Evolutionary conservation across 2,329 filamentous ascomycete species (phyloP).

Genomic region (Microcera coccophila): DNA sequence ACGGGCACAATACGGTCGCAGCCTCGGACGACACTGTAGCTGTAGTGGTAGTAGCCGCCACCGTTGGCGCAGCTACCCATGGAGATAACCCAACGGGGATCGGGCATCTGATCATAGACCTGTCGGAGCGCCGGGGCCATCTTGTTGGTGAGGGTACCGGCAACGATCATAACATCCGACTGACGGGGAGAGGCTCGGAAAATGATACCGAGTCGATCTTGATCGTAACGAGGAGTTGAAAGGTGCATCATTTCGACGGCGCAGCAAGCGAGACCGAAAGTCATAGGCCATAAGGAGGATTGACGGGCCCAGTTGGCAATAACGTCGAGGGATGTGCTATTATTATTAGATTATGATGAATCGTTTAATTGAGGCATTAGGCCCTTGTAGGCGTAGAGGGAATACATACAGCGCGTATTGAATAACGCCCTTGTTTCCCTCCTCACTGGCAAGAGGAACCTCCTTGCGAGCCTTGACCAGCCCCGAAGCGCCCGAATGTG

Average conservation of each 20-base stretch:
- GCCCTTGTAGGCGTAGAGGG: neutral
- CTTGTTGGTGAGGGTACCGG: conserved; percentile 91
- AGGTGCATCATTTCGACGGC: conserved; percentile 92
- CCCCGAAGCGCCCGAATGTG: conserved; percentile 51
- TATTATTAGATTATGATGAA: neutral
- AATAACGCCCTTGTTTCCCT: conserved; percentile 72
- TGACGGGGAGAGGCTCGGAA: conserved; percentile 85
- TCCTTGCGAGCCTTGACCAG: conserved; percentile 60
- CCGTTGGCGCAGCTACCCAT: conserved; percentile 86
- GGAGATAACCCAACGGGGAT: conserved; percentile 78
- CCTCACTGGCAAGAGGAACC: conserved; percentile 73
- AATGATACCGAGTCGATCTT: conserved; percentile 84
- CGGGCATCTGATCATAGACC: conserved; percentile 94
- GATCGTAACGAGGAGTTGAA: conserved; percentile 83
- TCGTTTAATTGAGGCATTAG: neutral
- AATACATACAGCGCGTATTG: conserved; percentile 79
- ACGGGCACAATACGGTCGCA: conserved; percentile 76
- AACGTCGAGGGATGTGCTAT: conserved; percentile 71
- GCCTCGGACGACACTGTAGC: conserved; percentile 71
- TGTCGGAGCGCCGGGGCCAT: conserved; percentile 89
- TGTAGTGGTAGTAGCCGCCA: conserved; percentile 84
- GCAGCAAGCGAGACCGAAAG: conserved; percentile 84
- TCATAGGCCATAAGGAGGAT: conserved; percentile 83
- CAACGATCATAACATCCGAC: conserved; percentile 90
- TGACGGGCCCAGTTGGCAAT: conserved; percentile 82